Evolutionary conservation across 768 basidiomycete genomes (phyloP).

Genomic region (Termitomyces sp.): DNA sequence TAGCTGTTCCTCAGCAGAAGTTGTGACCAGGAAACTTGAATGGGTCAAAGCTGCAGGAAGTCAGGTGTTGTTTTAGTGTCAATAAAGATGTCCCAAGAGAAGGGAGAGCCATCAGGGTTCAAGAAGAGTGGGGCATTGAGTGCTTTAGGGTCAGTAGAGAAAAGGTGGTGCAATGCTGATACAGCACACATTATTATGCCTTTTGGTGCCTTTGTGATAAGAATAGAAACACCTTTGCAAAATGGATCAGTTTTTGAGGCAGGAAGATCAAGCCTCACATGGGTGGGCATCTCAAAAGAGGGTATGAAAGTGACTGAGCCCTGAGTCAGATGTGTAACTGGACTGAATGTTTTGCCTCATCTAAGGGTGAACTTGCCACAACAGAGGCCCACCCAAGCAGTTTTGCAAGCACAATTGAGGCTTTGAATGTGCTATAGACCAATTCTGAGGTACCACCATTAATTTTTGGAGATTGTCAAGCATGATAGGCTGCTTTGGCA

Average conservation of each 20-base stretch:
- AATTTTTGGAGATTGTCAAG: slow-evolving; percentile 14
- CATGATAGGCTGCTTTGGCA: slow-evolving; percentile 19
- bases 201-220: neutral
- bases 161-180: neutral
- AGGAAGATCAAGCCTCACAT: neutral
- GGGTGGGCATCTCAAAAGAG: neutral
- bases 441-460: neutral
- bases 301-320: too few species aligned
- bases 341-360: neutral
- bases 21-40: too few species aligned
- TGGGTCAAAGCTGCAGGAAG: too few species aligned
- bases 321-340: too few species aligned
- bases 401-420: neutral
- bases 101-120: too few species aligned
- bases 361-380: slow-evolving; percentile 13
- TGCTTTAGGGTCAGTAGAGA: neutral
- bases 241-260: too few species aligned
- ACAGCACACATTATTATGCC: neutral
- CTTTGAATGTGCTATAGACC: neutral
- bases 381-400: slow-evolving; percentile 8
- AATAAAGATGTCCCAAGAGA: too few species aligned
- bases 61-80: too few species aligned
- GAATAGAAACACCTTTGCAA: neutral
- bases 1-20: too few species aligned
- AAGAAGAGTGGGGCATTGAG: neutral